Evolutionary conservation across 1,284 basidiomycete genomes (phyloP), one percentile per base, ranked within the genome.

Genomic region (Heliocybe sulcata): DNA sequence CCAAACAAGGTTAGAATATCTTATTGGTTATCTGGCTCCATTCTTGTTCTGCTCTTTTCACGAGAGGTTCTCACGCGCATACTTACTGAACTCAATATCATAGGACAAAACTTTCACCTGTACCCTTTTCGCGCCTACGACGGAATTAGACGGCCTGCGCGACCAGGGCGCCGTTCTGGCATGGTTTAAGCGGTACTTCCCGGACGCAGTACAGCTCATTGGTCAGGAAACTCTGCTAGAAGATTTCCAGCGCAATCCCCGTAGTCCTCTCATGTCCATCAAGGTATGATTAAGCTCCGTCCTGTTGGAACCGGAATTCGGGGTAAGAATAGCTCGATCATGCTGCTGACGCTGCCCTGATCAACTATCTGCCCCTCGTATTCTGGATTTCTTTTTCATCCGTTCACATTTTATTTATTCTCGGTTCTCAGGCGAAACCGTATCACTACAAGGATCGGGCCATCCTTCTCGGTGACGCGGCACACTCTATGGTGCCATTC

Each of bases 401-500:
- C 55, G 55, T 53, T 49, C 54, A 58, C 26, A 25, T 47, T 50
- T 56, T 42, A 6, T 42, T 16, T 20, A 42, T 42, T 42, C 16
- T 16, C 16, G 38, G 38, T 16, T 55, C 55, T 56, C 66, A 94
- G 87, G 83, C 86, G 63, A 84, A 80, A 57, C 94, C 94, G 45
- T 94, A 96, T 70, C 90, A 95, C 69, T 94, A 92, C 77, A 83
- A 83, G 68, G 92, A 93, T 71, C 83, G 92, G 63, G 93, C 81
- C 53, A 78, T 98, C 35, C 80, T 99, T 54, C 74, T 99, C 51
- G 96, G 96, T 51, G 96, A 99, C 70, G 87, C 96, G 33, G 92
- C 94, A 4, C 96, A 99, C 72, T 90, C 92, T 45, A 98, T 98
- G 94, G 92, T 95, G 23, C 96, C 96, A 51, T 99, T 99, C 75